Evolutionary conservation across 2,329 filamentous ascomycete genomes (phyloP).

Genomic region (Trichoderma hamatum): DNA sequence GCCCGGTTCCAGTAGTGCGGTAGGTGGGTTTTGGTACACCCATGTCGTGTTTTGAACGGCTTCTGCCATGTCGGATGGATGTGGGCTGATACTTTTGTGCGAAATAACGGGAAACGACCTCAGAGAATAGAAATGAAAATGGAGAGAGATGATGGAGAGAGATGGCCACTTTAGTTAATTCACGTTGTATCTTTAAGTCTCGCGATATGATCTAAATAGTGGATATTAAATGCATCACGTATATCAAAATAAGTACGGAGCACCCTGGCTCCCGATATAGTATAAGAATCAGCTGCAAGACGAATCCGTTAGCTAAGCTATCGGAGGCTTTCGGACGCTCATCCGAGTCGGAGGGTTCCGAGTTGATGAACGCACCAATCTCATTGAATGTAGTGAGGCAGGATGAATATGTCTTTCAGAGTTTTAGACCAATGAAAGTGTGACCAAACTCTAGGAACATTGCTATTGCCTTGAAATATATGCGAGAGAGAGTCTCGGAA

Average conservation of each 20-base stretch:
- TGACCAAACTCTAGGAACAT: background rate
- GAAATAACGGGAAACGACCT: background rate
- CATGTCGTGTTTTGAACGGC: background rate
- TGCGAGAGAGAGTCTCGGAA: background rate
- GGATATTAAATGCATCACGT: too few relatives aligned
- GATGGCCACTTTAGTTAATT: background rate
- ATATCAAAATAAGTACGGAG: background rate
- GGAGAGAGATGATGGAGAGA: background rate
- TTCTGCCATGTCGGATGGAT: background rate
- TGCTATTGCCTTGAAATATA: background rate
- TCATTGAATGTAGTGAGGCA: background rate
- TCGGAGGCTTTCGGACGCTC: background rate
- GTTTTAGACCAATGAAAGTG: background rate
- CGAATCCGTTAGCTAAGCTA: background rate
- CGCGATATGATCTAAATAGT: background rate
- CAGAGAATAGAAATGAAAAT: background rate
- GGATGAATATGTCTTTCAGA: background rate
- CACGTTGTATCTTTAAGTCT: background rate
- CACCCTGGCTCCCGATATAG: background rate
- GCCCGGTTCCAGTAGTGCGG: background rate
- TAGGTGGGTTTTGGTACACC: background rate
- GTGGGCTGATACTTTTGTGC: background rate
- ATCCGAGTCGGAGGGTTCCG: background rate
- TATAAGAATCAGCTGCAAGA: background rate
- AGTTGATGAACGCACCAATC: background rate